Evolutionary conservation across 768 basidiomycete genomes (phyloP).

Genomic region (Lanmaoa pseudosensibilis): DNA sequence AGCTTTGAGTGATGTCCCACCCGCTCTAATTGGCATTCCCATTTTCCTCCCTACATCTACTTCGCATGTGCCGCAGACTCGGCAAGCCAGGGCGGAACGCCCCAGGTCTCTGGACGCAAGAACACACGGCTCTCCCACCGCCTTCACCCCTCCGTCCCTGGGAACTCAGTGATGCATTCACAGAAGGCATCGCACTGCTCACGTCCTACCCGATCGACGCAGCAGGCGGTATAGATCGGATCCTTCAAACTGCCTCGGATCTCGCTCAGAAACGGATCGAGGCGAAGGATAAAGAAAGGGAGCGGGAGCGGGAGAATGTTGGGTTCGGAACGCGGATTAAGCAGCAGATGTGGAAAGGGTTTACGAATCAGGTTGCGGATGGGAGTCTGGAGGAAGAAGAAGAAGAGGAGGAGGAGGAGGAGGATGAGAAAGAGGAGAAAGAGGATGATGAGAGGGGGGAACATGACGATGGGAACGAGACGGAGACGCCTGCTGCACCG

Average conservation of each 20-base stretch:
- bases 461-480: constrained; percentile 45
- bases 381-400: constrained; percentile 31
- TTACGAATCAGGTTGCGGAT: constrained; percentile 51
- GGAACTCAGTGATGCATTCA: constrained; percentile 63
- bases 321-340: constrained; percentile 58
- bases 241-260: constrained; percentile 68
- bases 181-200: constrained; percentile 63
- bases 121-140: constrained; percentile 36
- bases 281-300: constrained; percentile 30
- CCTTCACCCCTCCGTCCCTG: constrained; percentile 47
- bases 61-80: constrained; percentile 41
- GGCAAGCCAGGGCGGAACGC: constrained; percentile 46
- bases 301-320: constrained; percentile 35
- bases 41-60: background rate
- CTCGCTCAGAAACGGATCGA: constrained; percentile 52
- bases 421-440: constrained; percentile 40
- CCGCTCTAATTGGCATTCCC: background rate
- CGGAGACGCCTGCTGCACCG: constrained; percentile 39
- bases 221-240: constrained; percentile 67
- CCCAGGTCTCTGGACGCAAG: constrained; percentile 56
- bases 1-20: background rate
- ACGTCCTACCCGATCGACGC: constrained; percentile 63
- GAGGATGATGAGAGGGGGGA: constrained; percentile 27
- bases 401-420: constrained; percentile 37
- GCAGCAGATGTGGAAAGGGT: constrained; percentile 66